Base-by-base conservation (phyloP, 345 rosid species). In the Theobroma cacao region DNA sequence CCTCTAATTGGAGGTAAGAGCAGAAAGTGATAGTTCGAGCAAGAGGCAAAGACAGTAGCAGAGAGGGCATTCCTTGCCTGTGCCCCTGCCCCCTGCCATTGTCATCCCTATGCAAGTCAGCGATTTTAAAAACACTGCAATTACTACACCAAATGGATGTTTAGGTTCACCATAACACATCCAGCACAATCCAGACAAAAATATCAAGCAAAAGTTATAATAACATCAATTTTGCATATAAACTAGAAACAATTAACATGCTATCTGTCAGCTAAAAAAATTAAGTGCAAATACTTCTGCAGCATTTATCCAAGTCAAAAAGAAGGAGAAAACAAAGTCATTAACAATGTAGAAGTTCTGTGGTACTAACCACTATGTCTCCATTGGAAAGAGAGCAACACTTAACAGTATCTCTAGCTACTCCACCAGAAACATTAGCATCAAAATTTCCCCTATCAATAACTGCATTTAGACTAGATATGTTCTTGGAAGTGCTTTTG, bases 321-420 rank as follows among this genome's bases (percentile, higher is more conserved):
- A 14, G 43, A 40, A 30, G 24, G 53, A 33, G 28, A 48, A 59
- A 55, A 48, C 14, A 52, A 58, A 55, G 64, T 50, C 24, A 75
- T 48, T 43, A 75, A 81, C 52, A 79, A 66, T 77, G 55, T 68
- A 77, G 80, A 79, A 50, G 75, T 77, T 82, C 74, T 64, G 68
- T 69, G 74, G 77, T 78, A 80, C 94, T 87, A 91, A 97, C 99
- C 98, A 89, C 97, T 87, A 97, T 78, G 82, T 97, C 97, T 85
- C 98, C 98, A 89, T 90, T 97, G 58, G 96, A 81, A 78, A 97
- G 94, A 66, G 97, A 88, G 82, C 78, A 88, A 82, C 99, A 94
- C 75, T 84, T 86, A 65, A 93, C 90, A 31, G 78, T 68, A 81
- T 93, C 88, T 84, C 99, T 90, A 64, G 96, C 97, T 36, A 86